Conservation (phyloP, 1,284 basidiomycete genomes). For the Exsudoporus floridanus region DNA sequence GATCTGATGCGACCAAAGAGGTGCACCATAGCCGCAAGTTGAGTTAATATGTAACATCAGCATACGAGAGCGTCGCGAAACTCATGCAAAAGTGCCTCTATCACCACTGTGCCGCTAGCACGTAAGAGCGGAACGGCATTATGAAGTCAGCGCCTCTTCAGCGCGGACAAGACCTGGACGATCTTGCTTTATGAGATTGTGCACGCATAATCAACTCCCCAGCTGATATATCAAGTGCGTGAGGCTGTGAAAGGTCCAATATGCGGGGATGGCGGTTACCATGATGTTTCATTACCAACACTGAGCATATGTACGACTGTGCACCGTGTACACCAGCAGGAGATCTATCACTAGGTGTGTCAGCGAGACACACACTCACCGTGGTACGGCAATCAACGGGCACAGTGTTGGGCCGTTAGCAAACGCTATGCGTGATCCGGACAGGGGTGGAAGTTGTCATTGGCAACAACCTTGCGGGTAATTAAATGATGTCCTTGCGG, state of each 20-base stretch:
- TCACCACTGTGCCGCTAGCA: slow-evolving; percentile 1
- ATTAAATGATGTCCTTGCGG: background rate
- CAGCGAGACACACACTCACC: background rate
- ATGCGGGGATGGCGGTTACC: slow-evolving; percentile 7
- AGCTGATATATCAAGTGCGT: slow-evolving; percentile 1
- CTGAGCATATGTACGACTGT: background rate
- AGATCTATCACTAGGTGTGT: slow-evolving; percentile 1
- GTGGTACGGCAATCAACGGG: slow-evolving; percentile 20
- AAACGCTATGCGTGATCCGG: background rate
- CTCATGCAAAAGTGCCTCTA: background rate
- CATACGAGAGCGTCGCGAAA: slow-evolving; percentile 1
- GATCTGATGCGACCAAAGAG: slow-evolving; percentile 1
- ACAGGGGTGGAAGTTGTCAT: slow-evolving; percentile 9
- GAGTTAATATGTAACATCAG: background rate
- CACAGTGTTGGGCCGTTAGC: background rate
- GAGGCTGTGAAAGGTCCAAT: background rate
- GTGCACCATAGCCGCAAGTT: slow-evolving; percentile 1
- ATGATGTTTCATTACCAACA: slow-evolving; percentile 6
- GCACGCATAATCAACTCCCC: background rate
- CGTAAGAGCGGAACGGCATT: slow-evolving; percentile 10
- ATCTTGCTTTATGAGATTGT: background rate
- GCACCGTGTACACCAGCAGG: slow-evolving; percentile 2
- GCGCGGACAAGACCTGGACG: background rate
- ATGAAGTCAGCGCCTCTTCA: background rate
- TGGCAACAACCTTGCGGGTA: slow-evolving; percentile 6